Percentiles rank a stretch among this genome's conserved stretches.
Conservation (phyloP, 306 rosid species). For the Citrullus mucosospermus region DNA sequence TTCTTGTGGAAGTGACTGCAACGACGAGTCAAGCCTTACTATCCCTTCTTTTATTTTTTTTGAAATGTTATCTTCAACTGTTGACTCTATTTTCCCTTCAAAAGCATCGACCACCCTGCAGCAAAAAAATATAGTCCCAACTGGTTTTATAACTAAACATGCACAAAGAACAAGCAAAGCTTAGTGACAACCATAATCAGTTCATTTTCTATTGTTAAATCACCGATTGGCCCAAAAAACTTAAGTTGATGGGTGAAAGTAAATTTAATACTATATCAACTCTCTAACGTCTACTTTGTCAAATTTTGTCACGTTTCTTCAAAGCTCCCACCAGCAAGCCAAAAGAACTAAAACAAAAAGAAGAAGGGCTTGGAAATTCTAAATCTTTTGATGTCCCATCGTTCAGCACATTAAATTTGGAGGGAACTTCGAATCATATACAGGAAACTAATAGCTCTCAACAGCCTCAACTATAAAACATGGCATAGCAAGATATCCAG, state of each 20-base stretch:
- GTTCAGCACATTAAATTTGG: not conserved
- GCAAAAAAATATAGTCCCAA: constrained; percentile 11
- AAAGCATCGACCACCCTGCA: constrained; percentile 57
- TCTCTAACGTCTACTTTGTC: not conserved
- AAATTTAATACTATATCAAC: too few species aligned
- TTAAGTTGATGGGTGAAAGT: too few species aligned
- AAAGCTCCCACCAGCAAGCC: not conserved
- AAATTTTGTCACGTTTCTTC: not conserved
- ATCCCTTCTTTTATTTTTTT: constrained; percentile 53
- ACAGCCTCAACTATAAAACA: not conserved
- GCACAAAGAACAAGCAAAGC: not conserved
- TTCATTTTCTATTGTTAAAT: not conserved
- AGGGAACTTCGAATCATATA: not conserved
- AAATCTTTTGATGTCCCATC: not conserved
- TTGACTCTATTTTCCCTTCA: constrained; percentile 42
- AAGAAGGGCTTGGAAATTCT: not conserved
- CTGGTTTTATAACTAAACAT: not conserved
- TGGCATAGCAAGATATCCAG: not conserved
- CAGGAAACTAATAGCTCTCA: not conserved
- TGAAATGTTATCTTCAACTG: constrained; percentile 52
- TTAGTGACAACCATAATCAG: not conserved
- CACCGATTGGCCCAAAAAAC: too few species aligned
- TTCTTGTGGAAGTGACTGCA: constrained; percentile 57
- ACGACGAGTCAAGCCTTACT: constrained; percentile 29
- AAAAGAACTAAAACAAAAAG: not conserved